A percentile compares a stretch with the other conserved stretches of the same genome.
Evolutionary conservation across 1,139 yeast genomes (phyloP).

Genomic region (Pichia cactophila): DNA sequence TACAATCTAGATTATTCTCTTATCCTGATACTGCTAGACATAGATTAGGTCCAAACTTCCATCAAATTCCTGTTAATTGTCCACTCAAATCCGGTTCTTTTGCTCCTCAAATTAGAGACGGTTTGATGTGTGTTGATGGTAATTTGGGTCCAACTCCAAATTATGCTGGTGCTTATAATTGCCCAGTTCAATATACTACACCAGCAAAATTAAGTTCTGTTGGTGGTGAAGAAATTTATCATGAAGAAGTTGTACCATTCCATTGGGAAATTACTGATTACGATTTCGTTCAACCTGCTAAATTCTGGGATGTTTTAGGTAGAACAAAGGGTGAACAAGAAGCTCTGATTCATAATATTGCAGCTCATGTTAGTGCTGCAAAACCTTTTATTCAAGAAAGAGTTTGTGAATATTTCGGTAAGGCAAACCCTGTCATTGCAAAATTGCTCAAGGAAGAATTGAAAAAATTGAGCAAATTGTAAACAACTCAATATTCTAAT

Average conservation of each 20-base stretch:
- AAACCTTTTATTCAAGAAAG: constrained; percentile 71
- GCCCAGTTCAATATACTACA: constrained; percentile 27
- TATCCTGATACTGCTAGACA: constrained; percentile 78
- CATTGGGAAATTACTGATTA: constrained; percentile 77
- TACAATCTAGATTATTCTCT: constrained; percentile 78
- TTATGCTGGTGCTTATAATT: constrained; percentile 51
- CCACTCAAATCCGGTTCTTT: constrained; percentile 47
- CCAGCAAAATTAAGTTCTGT: constrained; percentile 28
- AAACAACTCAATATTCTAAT: background rate
- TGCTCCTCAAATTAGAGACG: constrained; percentile 61
- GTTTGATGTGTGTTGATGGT: constrained; percentile 75
- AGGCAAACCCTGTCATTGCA: constrained; percentile 65
- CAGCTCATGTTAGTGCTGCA: constrained; percentile 67
- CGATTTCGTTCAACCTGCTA: constrained; percentile 53
- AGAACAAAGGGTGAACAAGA: constrained; percentile 73
- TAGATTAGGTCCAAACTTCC: constrained; percentile 63
- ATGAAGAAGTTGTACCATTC: constrained; percentile 81
- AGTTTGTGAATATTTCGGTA: constrained; percentile 68
- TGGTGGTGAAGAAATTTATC: constrained; percentile 71
- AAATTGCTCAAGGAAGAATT: constrained; percentile 52
- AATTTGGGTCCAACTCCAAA: constrained; percentile 84
- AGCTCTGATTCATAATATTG: constrained; percentile 76
- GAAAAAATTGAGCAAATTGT: constrained; percentile 14
- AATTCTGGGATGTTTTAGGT: constrained; percentile 65
- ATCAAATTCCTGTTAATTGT: constrained; percentile 70